Base-by-base conservation (phyloP, 2,329 filamentous ascomycete genomes). In the Microcyclosporella mali region DNA sequence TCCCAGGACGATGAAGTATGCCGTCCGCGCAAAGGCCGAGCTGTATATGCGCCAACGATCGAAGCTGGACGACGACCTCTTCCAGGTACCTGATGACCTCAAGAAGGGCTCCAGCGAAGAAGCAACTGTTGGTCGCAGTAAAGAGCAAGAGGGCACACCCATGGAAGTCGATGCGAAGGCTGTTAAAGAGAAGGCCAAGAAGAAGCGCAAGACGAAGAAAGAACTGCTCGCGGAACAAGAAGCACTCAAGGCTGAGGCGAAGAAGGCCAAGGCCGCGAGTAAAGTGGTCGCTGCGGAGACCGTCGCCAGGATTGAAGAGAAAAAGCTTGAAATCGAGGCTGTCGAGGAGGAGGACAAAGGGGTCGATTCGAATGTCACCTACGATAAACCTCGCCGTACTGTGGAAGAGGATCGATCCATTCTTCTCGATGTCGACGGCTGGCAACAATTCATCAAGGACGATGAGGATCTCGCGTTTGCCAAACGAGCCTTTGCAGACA, bases 41-140 rank as follows among this genome's bases (percentile, higher is more conserved):
- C 78, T 85, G 45, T 76, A 77, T 41, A 77, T 82, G 35, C 78
- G 85, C 38, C 92, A 94, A 64, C 80, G 86, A 37, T 84, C 83
- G 56, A 90, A 88, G 69, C 88, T 87, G 61, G 85, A 89, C 45
- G 85, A 90, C 55, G 85, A 88, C 55, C 71, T 90, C 4, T 88
- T 88, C 58, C 81, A 78, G 11, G 71, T 84, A 33, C 77, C 74
- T 62, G 68, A 72, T 32, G 66, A 72, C 17, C 69, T 40, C 14
- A 48, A 75, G 11, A 71, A 75, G 38, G 75, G 81, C 41, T 35
- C 47, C 12, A 40, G 43, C 17, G 44, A 43, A 18, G 50, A 45
- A 7, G 35, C 58, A 17, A 58, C 57, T 31, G 56, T 62, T n/a
- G 16, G 36, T 8, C 33, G 37, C 18, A 48, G 38, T 15, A 47